phyloP scores from a whole-genome alignment of 108 stramenopile species.

The Skeletonema costatum region DNA sequence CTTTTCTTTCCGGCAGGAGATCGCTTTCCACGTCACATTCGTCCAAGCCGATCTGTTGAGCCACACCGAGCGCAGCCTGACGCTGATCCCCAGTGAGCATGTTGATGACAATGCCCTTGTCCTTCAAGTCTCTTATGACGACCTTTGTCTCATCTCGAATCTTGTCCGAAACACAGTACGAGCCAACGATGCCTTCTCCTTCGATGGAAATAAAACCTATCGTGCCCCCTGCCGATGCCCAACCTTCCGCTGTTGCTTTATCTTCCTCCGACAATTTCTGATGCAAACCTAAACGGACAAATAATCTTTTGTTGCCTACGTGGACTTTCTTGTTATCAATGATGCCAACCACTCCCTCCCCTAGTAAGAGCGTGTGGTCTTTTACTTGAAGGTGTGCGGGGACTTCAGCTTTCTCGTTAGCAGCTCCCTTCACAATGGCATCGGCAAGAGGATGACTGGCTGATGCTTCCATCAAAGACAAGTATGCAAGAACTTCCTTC shows the following conservation, averaged over 20 bases:
- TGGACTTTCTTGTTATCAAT: constrained; percentile 57
- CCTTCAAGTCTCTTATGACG: constrained; percentile 62
- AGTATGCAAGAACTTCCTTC: constrained; percentile 48
- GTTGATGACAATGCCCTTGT: constrained; percentile 69
- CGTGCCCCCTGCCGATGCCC: constrained; percentile 60
- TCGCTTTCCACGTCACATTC: constrained; percentile 50
- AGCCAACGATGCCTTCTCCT: constrained; percentile 65
- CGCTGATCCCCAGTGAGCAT: constrained; percentile 95
- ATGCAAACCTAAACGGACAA: constrained; percentile 57
- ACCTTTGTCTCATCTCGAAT: constrained; percentile 58
- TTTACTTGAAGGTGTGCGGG: constrained; percentile 36
- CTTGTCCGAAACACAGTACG: constrained; percentile 73
- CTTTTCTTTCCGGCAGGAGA: constrained; percentile 77
- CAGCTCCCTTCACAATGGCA: constrained; percentile 68
- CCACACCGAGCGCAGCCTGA: constrained; percentile 84
- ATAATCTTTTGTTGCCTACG: constrained; percentile 74
- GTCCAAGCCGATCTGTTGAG: constrained; percentile 60
- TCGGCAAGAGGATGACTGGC: constrained; percentile 72
- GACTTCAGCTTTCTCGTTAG: constrained; percentile 52
- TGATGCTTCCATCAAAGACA: constrained; percentile 68
- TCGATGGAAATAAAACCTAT: constrained; percentile 75
- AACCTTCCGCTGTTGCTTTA: constrained; percentile 38
- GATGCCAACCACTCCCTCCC: constrained; percentile 66
- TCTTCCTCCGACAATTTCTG: constrained; percentile 21
- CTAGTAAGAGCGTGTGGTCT: constrained; percentile 58